phyloP scores from a whole-genome alignment of 2,329 filamentous ascomycete species.

The Penicillium sp. region DNA sequence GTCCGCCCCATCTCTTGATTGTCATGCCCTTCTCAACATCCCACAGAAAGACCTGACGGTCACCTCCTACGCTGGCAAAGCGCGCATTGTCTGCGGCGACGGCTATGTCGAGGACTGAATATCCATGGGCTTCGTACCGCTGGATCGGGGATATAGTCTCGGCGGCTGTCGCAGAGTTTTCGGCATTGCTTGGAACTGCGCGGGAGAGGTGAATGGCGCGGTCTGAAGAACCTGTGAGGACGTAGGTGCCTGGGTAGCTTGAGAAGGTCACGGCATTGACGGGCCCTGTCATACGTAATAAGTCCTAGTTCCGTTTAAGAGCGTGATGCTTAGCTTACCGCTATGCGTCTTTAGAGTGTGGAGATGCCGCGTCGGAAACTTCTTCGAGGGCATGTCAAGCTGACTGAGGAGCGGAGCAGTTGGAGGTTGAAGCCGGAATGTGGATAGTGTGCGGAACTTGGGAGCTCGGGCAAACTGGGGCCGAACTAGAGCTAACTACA shows the following conservation, averaged over 20 bases:
- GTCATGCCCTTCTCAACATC: slow-evolving; percentile 82
- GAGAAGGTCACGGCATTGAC: slow-evolving; percentile 73
- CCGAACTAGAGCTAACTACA: slow-evolving; percentile 4
- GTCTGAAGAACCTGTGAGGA: slow-evolving; percentile 84
- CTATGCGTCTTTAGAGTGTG: slow-evolving; percentile 47
- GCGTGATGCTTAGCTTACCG: slow-evolving; percentile 27
- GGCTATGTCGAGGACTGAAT: slow-evolving; percentile 80
- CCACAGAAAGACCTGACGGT: slow-evolving; percentile 90
- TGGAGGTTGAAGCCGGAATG: not conserved
- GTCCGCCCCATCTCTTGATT: slow-evolving; percentile 69
- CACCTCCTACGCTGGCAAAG: slow-evolving; percentile 85
- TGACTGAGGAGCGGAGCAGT: not conserved
- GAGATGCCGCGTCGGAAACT: slow-evolving; percentile 40
- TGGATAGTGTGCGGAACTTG: not conserved
- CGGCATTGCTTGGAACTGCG: slow-evolving; percentile 42
- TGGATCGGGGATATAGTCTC: slow-evolving; percentile 66
- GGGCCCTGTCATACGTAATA: slow-evolving; percentile 52
- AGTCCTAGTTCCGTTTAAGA: not conserved
- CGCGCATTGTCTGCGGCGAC: slow-evolving; percentile 73
- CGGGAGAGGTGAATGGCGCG: slow-evolving; percentile 85
- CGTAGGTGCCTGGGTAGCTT: slow-evolving; percentile 68
- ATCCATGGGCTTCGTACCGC: slow-evolving; percentile 84
- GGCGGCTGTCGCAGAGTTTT: slow-evolving; percentile 27
- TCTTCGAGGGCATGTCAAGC: slow-evolving; percentile 22
- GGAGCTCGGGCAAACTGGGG: slow-evolving; percentile 11